phyloP scores from a whole-genome alignment of 352 stramenopile species.

The Globisporangium polare region DNA sequence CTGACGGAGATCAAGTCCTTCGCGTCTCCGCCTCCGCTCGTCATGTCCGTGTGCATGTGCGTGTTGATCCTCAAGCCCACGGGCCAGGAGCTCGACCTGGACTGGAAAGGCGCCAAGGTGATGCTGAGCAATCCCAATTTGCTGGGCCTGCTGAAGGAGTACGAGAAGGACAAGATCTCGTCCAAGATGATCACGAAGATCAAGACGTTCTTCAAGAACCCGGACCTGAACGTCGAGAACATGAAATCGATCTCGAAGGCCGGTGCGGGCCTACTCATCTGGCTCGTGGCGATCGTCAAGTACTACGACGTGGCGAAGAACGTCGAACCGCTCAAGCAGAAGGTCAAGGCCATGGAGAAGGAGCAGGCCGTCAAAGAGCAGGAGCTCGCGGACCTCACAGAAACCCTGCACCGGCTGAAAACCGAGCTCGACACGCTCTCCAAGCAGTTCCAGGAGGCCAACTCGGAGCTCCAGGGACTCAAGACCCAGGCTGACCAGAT shows the following conservation, averaged over 20 bases:
- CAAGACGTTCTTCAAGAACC: conserved; percentile 93
- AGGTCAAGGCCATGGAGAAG: conserved; percentile 93
- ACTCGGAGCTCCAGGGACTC: conserved; percentile 89
- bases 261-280: conserved; percentile 88
- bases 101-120: conserved; percentile 93
- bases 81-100: conserved; percentile 88
- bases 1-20: conserved; percentile 96
- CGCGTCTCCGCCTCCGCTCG: conserved; percentile 88
- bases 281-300: conserved; percentile 94
- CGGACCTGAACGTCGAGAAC: conserved; percentile 92
- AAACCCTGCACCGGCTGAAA: conserved; percentile 84
- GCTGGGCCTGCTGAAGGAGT: conserved; percentile 91
- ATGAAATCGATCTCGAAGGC: conserved; percentile 94
- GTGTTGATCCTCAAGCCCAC: conserved; percentile 91
- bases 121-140: conserved; percentile 93
- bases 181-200: conserved; percentile 94
- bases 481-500: conserved; percentile 93
- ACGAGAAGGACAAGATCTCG: conserved; percentile 95
- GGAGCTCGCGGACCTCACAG: conserved; percentile 76
- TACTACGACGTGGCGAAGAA: conserved; percentile 96
- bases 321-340: conserved; percentile 88
- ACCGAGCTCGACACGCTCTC: conserved; percentile 90
- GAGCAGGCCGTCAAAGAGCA: conserved; percentile 91
- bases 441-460: conserved; percentile 88
- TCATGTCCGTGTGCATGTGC: conserved; percentile 94